Evolutionary conservation across 148 eudicot species (phyloP), one percentile per base, ranked within the genome.

Genomic region (Talinum fruticosum): DNA sequence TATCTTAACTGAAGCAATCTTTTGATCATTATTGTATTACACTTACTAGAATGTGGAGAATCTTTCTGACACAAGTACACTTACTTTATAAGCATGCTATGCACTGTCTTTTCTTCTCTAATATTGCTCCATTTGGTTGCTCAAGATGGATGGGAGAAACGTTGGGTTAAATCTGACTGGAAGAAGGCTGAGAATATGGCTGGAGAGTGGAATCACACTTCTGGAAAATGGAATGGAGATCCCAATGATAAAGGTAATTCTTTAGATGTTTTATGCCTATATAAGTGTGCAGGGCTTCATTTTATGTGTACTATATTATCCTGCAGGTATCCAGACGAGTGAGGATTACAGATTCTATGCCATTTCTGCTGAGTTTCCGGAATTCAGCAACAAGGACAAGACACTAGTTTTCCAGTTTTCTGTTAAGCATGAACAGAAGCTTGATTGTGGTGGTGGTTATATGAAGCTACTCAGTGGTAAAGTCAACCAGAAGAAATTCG

Each of bases 391-490:
- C 87, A 95, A 92, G 87, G 98, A 89, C 23, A 91, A 92, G 75
- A 95, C 94, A 13, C 78, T 95, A 75, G 94, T 95, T 73, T 95
- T 95, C 87, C 98, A 95, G 68, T 95, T 92, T 79, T 92, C 95
- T 73, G 97, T 95, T 64, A 95, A 95, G 96, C 97, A 95, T 74
- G 98, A 95, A 79, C 98, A 92, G 85, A 95, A 95, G 79, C 98
- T 95, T 74, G 98, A 95, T 76, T 95, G 98, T 76, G 98, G 98
- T 86, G 98, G 98, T 86, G 98, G 98, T 72, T 95, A 95, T 90
- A 95, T 95, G 97, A 95, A 95, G 85, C 84, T 95, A 85, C 89
- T 95, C 69, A 95, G 97, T 78, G 92, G 90, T 81, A 92, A 89
- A 2, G 75, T 87, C 21, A 97, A 95, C 83, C 97, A 92, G 76